Conservation (phyloP, 495 filamentous ascomycete genomes). For the Penicillium diatomitis region DNA sequence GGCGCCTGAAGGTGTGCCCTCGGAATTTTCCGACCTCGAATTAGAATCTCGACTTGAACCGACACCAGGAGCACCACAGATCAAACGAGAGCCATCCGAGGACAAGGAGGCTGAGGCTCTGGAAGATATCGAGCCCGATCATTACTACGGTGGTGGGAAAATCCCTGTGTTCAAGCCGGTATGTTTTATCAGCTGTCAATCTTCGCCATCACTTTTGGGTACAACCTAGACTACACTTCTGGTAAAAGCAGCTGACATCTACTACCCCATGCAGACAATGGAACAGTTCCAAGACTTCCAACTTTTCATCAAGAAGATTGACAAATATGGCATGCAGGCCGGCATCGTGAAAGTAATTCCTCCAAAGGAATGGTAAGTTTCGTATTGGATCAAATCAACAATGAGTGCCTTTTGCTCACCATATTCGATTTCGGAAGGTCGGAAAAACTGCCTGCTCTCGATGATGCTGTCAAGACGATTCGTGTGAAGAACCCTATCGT, state of each 20-base stretch:
- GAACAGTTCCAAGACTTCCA: conserved; percentile 89
- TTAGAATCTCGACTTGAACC: conserved; percentile 26
- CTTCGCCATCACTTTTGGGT: background rate
- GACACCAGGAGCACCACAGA: conserved; percentile 11
- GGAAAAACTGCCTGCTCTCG: conserved; percentile 63
- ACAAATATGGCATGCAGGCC: conserved; percentile 92
- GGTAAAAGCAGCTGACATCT: no score
- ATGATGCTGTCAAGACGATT: conserved; percentile 82
- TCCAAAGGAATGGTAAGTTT: conserved; percentile 79
- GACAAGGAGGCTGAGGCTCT: conserved; percentile 10
- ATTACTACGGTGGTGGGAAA: conserved; percentile 76
- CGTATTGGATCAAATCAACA: background rate
- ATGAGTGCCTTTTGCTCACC: conserved; percentile 8
- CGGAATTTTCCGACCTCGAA: conserved; percentile 40
- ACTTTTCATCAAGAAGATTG: conserved; percentile 75
- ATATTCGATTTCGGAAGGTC: conserved; percentile 34
- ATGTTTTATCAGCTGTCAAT: conserved; percentile 23
- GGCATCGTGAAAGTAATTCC: conserved; percentile 95
- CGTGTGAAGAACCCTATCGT: conserved; percentile 94
- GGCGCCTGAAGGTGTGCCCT: conserved; percentile 32
- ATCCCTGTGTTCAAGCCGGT: conserved; percentile 92
- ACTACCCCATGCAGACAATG: conserved; percentile 51
- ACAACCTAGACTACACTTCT: no score
- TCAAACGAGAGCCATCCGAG: conserved; percentile 31
- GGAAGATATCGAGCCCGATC: conserved; percentile 71